Conservation (phyloP, 1,139 yeast species). For the Scheffersomyces illinoinensis region DNA sequence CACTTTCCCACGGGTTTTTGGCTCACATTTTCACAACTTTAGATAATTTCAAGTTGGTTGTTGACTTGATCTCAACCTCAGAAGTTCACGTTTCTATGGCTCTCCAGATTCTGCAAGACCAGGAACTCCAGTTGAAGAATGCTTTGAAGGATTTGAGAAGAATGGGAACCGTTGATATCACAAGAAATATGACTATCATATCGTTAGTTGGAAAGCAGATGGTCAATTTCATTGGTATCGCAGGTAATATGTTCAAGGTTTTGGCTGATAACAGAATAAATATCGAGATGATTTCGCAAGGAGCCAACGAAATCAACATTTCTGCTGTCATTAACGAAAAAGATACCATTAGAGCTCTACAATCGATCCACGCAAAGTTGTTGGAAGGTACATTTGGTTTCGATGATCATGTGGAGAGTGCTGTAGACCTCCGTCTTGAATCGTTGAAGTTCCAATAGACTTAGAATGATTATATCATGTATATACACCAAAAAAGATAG, state of each 20-base stretch:
- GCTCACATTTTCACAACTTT: constrained; percentile 87
- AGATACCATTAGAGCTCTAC: constrained; percentile 83
- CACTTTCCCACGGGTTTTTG: constrained; percentile 90
- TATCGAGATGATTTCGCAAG: constrained; percentile 97
- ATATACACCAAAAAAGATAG: background rate
- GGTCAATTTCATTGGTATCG: constrained; percentile 96
- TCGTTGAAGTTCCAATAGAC: constrained; percentile 23
- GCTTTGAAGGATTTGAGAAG: constrained; percentile 77
- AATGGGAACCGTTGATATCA: constrained; percentile 87
- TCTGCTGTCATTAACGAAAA: constrained; percentile 88
- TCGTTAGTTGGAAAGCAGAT: constrained; percentile 95
- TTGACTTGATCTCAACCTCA: constrained; percentile 92
- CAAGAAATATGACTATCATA: constrained; percentile 84
- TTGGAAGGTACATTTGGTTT: constrained; percentile 47
- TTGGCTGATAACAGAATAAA: constrained; percentile 90
- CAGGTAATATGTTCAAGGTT: constrained; percentile 95
- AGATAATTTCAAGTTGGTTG: constrained; percentile 83
- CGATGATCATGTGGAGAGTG: constrained; percentile 30
- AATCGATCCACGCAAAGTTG: constrained; percentile 78
- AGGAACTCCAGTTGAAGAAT: constrained; percentile 55
- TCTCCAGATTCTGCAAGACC: constrained; percentile 68
- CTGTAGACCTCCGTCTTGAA: constrained; percentile 40
- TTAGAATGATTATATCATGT: background rate
- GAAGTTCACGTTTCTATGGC: constrained; percentile 99
- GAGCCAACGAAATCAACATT: constrained; percentile 95